Percentiles rank a stretch among this genome's conserved stretches.
phyloP scores from a whole-genome alignment of 306 rosid genomes.

The Begonia masoniana region DNA sequence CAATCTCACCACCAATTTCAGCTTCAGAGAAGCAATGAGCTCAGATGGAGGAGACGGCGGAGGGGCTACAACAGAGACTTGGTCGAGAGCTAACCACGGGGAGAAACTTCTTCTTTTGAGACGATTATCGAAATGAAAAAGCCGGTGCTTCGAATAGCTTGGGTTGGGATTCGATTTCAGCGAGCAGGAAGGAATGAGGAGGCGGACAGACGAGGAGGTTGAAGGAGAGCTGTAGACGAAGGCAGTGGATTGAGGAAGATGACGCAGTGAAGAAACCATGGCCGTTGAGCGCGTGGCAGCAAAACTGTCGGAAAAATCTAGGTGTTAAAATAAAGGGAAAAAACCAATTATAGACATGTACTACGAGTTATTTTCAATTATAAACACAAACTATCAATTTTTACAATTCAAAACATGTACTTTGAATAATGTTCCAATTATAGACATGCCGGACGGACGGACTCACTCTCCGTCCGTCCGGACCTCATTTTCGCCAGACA shows the following conservation, averaged over 20 bases:
- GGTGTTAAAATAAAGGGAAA: too few species aligned
- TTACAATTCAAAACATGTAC: too few species aligned
- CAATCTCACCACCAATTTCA: slow-evolving; percentile 51
- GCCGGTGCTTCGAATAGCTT: slow-evolving; percentile 1
- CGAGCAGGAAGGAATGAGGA: not conserved
- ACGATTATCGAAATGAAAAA: not conserved
- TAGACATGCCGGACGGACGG: too few species aligned
- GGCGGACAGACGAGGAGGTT: not conserved
- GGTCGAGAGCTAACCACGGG: slow-evolving; percentile 24
- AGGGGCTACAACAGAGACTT: slow-evolving; percentile 15
- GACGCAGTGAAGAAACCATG: not conserved
- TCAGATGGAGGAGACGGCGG: slow-evolving; percentile 22
- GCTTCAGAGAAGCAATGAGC: slow-evolving; percentile 38
- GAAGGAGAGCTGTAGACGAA: not conserved
- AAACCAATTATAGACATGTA: too few species aligned
- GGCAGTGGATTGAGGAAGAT: not conserved
- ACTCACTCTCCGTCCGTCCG: too few species aligned
- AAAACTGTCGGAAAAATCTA: too few species aligned
- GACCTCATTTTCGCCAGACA: too few species aligned
- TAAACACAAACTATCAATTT: too few species aligned
- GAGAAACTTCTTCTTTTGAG: slow-evolving; percentile 15
- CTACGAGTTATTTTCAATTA: too few species aligned
- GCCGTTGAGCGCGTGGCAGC: not conserved
- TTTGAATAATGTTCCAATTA: too few species aligned
- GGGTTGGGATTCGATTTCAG: slow-evolving; percentile 7